Conservation (phyloP, 257 asterid genomes). For the Nicotiana attenuata region DNA sequence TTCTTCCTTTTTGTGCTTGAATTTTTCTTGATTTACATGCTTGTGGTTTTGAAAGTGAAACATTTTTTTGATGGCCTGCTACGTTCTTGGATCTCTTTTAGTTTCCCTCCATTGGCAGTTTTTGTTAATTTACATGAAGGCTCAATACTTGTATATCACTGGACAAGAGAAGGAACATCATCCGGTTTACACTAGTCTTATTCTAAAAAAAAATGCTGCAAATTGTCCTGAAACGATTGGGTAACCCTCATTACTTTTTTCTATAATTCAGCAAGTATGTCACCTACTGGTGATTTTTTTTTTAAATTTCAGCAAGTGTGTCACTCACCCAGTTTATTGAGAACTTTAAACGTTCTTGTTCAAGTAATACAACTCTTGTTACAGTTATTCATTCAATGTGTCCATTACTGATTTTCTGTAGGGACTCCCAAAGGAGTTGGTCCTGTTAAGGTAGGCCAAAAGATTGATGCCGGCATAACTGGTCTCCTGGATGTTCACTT, state of each 20-base stretch:
- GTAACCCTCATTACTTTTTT: background rate
- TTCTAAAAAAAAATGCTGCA: background rate
- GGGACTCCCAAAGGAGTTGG: conserved; percentile 96
- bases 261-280: background rate
- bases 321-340: background rate
- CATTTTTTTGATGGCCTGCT: background rate
- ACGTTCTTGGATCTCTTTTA: background rate
- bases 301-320: background rate
- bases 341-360: background rate
- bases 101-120: background rate
- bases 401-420: conserved; percentile 24
- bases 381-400: background rate
- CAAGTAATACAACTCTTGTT: background rate
- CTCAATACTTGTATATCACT: background rate
- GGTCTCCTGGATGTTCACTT: conserved; percentile 71
- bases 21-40: background rate
- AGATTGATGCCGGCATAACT: conserved; percentile 85
- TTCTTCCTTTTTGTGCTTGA: background rate
- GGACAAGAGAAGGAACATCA: background rate
- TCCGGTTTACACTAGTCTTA: background rate
- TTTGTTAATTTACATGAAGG: background rate
- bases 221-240: background rate
- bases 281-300: background rate
- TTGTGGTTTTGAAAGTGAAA: background rate
- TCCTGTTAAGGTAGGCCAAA: conserved; percentile 82